Base-by-base conservation (phyloP, 192 early-diverging fungal species). In the Chytriomyces sp. region DNA sequence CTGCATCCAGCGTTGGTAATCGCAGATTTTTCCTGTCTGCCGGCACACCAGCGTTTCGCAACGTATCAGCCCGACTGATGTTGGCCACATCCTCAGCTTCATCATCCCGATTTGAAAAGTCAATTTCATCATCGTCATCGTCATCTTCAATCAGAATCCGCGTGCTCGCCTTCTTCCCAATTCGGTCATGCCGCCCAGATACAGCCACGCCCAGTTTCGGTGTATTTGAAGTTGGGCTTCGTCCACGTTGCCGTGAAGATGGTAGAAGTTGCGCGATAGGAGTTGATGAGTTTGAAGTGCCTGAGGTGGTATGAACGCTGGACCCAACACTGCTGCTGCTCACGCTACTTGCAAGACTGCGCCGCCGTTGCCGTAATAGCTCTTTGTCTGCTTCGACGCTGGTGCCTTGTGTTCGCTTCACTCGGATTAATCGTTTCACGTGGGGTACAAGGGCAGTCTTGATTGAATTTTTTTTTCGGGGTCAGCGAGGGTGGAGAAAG, bases 401-500 rank as follows among this genome's bases (percentile, higher is more conserved):
- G 7, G 20, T n/a, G 0, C 28, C 13, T 7, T n/a, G 11, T 5
- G 24, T 16, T 59, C 72, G 57, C 6, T 63, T 61, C 13, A 74
- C 72, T 45, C 72, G 57, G 20, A 74, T 46, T 10, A 74, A 45
- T n/a, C 72, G 72, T 47, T 63, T 61, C 60, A 74, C 72, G 43
- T 71, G 69, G 10, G 69, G 69, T 9, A 71, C 24, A 59, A 71
- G 69, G 3, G 16, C 24, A n/a, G 20, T 24, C 69, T 71, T 28
- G 46, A 28, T 11, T 11, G 46, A 23, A 13, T 26, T 46, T 7
- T 46, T 18, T 10, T 0, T 35, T 35, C 28, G 28, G 5, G 28
- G 28, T 18, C 0, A 64, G 20, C 24, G n/a, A 64, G 1, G 3
- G 28, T 24, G 18, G 26, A 64, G 26, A 18, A 24, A 11, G 20